Conservation (phyloP, 805 yeast genomes). For the Candida krabiensis region DNA sequence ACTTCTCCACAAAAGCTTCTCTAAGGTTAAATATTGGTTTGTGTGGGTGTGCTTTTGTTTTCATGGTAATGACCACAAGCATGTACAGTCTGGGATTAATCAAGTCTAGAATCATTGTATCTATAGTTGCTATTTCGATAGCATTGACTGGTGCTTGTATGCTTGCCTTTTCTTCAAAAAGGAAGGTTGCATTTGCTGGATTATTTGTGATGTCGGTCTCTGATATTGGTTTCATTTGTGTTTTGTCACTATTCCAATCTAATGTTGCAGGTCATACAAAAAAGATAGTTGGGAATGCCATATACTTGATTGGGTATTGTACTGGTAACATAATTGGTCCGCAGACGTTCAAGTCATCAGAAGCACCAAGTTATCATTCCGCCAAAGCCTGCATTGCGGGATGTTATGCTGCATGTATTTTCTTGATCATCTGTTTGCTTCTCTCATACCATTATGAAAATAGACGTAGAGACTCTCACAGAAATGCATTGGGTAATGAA, state of each 20-base stretch:
- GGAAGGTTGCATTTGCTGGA: constrained; percentile 23
- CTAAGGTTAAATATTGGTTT: constrained; percentile 23
- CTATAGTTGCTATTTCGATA: constrained; percentile 12
- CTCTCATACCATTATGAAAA: constrained; percentile 35
- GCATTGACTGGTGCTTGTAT: constrained; percentile 26
- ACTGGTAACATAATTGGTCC: constrained; percentile 69
- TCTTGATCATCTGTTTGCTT: constrained; percentile 16
- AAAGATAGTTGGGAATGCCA: constrained; percentile 51
- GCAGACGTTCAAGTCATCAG: constrained; percentile 56
- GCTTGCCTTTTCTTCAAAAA: constrained; percentile 21
- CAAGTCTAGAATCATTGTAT: constrained; percentile 22
- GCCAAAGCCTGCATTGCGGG: constrained; percentile 54
- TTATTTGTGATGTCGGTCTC: constrained; percentile 24
- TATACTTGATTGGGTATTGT: constrained; percentile 58
- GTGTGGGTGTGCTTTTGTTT: constrained; percentile 21
- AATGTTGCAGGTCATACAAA: constrained; percentile 58
- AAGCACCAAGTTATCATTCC: constrained; percentile 55
- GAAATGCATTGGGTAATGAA: constrained; percentile 19
- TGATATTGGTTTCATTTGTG: constrained; percentile 25
- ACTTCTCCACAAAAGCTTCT: constrained; percentile 27
- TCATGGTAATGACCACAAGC: constrained; percentile 31
- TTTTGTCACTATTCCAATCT: constrained; percentile 20
- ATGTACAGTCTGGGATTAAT: constrained; percentile 22
- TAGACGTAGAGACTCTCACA: constrained; percentile 33
- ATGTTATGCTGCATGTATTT: constrained; percentile 34